Evolutionary conservation across 306 rosid species (phyloP).

Genomic region (Argentina anserina): DNA sequence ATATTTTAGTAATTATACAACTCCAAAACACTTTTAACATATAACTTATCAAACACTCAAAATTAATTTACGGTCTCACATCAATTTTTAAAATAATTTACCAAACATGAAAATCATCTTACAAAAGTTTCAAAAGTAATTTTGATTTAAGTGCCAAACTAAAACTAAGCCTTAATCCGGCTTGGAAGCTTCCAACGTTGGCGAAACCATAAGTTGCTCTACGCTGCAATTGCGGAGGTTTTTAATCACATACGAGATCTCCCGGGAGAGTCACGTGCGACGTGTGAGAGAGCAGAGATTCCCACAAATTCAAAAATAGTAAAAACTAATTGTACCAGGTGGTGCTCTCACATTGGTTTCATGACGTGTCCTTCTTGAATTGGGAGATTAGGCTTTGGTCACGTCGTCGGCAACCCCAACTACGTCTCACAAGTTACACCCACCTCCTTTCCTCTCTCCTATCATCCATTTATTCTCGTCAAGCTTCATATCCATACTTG

Average conservation of each 20-base stretch:
- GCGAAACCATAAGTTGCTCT: not conserved
- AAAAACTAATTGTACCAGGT: not conserved
- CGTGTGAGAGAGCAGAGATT: not conserved
- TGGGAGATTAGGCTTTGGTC: not conserved
- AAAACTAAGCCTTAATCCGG: too few relatives aligned
- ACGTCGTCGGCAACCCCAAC: not conserved
- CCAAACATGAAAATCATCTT: too few relatives aligned
- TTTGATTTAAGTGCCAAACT: too few relatives aligned
- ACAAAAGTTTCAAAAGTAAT: too few relatives aligned
- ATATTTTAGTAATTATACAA: too few relatives aligned
- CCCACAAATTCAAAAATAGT: not conserved
- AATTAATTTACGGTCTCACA: too few relatives aligned
- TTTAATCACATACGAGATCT: not conserved
- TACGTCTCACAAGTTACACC: not conserved
- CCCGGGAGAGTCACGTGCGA: not conserved
- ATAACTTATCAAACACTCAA: too few relatives aligned
- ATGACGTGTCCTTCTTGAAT: not conserved
- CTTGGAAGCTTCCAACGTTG: too few relatives aligned
- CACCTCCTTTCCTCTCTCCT: not conserved
- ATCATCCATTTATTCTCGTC: not conserved
- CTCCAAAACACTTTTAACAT: too few relatives aligned
- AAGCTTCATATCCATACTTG: not conserved
- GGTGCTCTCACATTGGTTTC: not conserved
- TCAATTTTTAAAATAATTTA: too few relatives aligned
- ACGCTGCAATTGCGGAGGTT: not conserved